A percentile compares a stretch with the other conserved stretches of the same genome.
Evolutionary conservation across 495 filamentous ascomycete species (phyloP).

Genomic region (Amorphotheca resinae): DNA sequence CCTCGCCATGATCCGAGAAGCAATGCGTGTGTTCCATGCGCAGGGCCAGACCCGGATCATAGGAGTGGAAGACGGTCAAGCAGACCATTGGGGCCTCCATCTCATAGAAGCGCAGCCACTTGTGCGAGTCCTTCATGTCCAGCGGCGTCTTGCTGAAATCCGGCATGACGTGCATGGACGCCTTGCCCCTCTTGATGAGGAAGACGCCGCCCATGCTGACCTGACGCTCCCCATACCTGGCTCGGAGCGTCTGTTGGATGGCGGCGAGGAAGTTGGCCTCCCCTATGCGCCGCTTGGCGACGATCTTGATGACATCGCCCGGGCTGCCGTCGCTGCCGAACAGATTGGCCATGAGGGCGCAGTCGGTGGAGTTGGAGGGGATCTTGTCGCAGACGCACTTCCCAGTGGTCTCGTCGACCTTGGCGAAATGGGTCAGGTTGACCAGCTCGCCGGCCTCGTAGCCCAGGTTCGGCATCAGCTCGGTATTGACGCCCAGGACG

Average conservation of each 20-base stretch:
- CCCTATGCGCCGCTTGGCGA: slow-evolving; percentile 21
- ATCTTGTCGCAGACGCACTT: slow-evolving; percentile 13
- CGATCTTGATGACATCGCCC: slow-evolving; percentile 26
- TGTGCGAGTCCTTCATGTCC: slow-evolving; percentile 16
- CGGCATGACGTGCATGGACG: slow-evolving; percentile 33
- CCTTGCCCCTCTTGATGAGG: slow-evolving; percentile 24
- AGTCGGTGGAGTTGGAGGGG: slow-evolving; percentile 23
- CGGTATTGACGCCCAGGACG: slow-evolving; percentile 27
- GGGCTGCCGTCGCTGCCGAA: slow-evolving; percentile 23
- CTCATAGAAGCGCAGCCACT: slow-evolving; percentile 28
- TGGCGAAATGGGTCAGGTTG: slow-evolving; percentile 10
- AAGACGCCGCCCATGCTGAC: slow-evolving; percentile 30
- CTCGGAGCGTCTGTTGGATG: slow-evolving; percentile 22
- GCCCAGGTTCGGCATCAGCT: slow-evolving; percentile 27
- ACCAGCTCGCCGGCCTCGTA: slow-evolving; percentile 12
- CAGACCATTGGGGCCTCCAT: slow-evolving; percentile 27
- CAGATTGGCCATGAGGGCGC: slow-evolving; percentile 29
- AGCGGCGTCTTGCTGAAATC: slow-evolving; percentile 28
- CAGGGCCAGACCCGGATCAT: slow-evolving; percentile 24
- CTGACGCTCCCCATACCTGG: slow-evolving; percentile 21
- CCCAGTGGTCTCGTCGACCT: slow-evolving; percentile 14
- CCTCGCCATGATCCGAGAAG: slow-evolving; percentile 22
- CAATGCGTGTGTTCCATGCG: slow-evolving; percentile 35
- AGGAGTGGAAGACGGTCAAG: slow-evolving; percentile 28
- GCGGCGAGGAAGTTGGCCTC: slow-evolving; percentile 23